phyloP scores from a whole-genome alignment of 78 protist genomes.

The Dictyostelium firmibasis region DNA sequence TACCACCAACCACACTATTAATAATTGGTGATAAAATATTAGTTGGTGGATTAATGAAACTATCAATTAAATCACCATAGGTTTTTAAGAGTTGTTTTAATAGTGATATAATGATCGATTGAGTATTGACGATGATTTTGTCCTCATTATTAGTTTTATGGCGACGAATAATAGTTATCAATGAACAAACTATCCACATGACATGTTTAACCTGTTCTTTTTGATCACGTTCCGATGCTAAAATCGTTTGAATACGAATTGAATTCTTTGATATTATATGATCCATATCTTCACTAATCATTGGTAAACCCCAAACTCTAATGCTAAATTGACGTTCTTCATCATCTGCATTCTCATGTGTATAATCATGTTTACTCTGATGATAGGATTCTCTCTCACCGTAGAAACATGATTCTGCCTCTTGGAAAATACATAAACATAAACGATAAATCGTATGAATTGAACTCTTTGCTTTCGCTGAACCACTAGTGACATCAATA shows the following conservation, averaged over 20 bases:
- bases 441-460: slow-evolving; percentile 38
- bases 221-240: slow-evolving; percentile 64
- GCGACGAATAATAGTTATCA: slow-evolving; percentile 53
- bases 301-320: slow-evolving; percentile 70
- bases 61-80: slow-evolving; percentile 69
- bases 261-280: slow-evolving; percentile 61
- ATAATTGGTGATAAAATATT: slow-evolving; percentile 6
- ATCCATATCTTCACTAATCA: slow-evolving; percentile 64
- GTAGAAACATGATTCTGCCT: slow-evolving; percentile 64
- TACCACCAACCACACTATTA: background rate
- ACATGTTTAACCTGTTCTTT: slow-evolving; percentile 69
- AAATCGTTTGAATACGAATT: slow-evolving; percentile 64
- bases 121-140: slow-evolving; percentile 13
- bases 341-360: background rate
- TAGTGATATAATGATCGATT: slow-evolving; percentile 16
- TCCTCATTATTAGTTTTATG: background rate
- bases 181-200: slow-evolving; percentile 56
- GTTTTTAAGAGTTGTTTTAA: slow-evolving; percentile 53
- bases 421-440: slow-evolving; percentile 67
- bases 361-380: background rate
- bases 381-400: slow-evolving; percentile 35
- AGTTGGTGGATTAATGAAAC: background rate
- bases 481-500: background rate
- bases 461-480: slow-evolving; percentile 35
- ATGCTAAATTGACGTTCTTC: slow-evolving; percentile 24